A percentile compares a stretch with the other conserved stretches of the same genome.
Conservation (phyloP, 2,329 filamentous ascomycete genomes). For the Cadophora malorum region DNA sequence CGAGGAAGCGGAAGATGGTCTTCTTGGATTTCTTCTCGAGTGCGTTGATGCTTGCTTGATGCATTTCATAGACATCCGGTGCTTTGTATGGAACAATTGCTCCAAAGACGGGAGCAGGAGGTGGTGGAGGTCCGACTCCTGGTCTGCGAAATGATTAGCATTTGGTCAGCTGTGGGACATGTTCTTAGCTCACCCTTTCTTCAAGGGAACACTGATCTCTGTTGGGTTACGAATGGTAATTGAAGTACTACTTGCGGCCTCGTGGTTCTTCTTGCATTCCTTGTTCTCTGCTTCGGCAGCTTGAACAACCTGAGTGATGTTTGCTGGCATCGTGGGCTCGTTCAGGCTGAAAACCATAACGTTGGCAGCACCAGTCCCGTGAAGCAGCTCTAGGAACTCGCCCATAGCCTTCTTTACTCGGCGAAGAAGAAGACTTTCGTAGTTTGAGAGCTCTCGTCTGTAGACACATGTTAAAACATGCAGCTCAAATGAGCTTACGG, state of each 20-base stretch:
- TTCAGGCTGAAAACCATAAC: constrained; percentile 24
- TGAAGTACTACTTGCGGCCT: constrained; percentile 13
- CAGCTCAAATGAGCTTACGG: background rate
- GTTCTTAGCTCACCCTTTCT: constrained; percentile 6
- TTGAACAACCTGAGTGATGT: constrained; percentile 18
- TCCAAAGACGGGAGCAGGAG: background rate
- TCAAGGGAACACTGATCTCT: background rate
- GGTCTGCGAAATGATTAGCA: background rate
- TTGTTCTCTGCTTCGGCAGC: background rate
- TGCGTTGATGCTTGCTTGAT: constrained; percentile 6
- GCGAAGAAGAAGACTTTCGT: constrained; percentile 19
- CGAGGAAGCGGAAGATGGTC: constrained; percentile 22
- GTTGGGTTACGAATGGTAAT: constrained; percentile 25
- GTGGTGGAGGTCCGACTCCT: background rate
- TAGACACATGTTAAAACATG: background rate
- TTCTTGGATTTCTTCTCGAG: constrained; percentile 16
- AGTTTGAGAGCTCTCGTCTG: constrained; percentile 14
- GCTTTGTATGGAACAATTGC: background rate
- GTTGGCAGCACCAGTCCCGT: constrained; percentile 18
- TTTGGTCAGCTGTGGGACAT: background rate
- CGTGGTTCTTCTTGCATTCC: background rate
- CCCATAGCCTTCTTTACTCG: constrained; percentile 20
- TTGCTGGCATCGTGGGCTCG: constrained; percentile 18
- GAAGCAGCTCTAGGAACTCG: constrained; percentile 18
- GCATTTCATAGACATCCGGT: constrained; percentile 26